Evolutionary conservation across 345 rosid species (phyloP).

Genomic region (Brassica rapa): DNA sequence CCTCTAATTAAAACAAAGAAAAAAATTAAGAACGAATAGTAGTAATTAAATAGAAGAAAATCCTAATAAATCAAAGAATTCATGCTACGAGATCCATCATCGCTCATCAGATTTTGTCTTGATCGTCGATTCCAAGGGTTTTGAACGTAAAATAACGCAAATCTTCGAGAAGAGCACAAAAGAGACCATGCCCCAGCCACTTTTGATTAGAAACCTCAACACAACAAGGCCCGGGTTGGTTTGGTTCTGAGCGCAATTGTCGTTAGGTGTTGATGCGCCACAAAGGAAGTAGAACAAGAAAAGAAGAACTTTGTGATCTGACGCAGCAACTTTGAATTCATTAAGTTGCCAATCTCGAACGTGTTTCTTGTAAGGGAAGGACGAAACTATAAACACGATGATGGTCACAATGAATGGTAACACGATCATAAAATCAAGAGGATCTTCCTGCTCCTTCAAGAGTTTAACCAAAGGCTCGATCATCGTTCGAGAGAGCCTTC

Average conservation of each 20-base stretch:
- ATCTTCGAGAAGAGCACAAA: neutral
- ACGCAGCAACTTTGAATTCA: constrained; percentile 3
- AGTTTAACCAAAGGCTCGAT: neutral
- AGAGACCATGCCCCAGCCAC: neutral
- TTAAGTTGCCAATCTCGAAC: constrained; percentile 3
- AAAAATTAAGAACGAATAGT: neutral
- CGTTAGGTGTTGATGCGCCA: neutral
- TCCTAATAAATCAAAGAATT: neutral
- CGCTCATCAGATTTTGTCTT: neutral
- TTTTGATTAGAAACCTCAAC: neutral
- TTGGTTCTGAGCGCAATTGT: neutral
- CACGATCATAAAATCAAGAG: neutral
- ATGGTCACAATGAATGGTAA: neutral
- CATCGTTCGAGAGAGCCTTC: neutral
- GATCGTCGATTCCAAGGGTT: neutral
- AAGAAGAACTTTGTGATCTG: neutral
- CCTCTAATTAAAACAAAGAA: neutral
- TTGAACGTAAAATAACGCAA: neutral
- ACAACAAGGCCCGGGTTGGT: neutral
- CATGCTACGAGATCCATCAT: neutral
- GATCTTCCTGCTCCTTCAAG: neutral
- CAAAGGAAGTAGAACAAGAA: neutral
- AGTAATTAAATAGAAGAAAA: neutral
- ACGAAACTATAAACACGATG: neutral
- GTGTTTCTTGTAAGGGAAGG: neutral